Conservation (phyloP, 179 eudicot species). For the Gypsophila paniculata region DNA sequence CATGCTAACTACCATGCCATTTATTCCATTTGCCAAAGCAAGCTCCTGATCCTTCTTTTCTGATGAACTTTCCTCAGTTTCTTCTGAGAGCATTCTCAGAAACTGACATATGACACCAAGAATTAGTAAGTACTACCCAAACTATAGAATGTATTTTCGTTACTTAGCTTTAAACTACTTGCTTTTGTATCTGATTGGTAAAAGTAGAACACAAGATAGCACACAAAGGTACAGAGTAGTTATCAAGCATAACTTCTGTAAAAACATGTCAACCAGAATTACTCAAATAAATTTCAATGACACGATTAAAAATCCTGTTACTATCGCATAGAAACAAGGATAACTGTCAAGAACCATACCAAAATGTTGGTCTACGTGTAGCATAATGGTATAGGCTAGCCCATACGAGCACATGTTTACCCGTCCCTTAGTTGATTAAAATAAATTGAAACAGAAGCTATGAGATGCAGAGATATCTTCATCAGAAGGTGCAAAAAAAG, state of each 20-base stretch:
- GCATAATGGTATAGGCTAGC: background rate
- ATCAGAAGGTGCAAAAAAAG: background rate
- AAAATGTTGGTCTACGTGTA: background rate
- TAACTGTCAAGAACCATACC: background rate
- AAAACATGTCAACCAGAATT: conserved; percentile 4
- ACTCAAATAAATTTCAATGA: background rate
- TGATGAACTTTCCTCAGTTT: conserved; percentile 43
- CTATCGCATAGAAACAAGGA: background rate
- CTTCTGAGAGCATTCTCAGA: conserved; percentile 71
- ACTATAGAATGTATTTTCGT: background rate
- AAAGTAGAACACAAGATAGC: background rate
- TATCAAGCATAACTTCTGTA: background rate
- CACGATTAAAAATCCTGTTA: background rate
- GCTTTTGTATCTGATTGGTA: background rate
- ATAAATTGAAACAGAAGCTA: background rate
- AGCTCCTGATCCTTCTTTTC: conserved; percentile 48
- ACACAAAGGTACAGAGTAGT: too few species aligned
- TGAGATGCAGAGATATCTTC: background rate
- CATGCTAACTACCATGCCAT: conserved; percentile 60
- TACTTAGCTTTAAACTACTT: background rate
- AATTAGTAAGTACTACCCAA: conserved; percentile 10
- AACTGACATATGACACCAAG: conserved; percentile 44
- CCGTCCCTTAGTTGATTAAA: background rate
- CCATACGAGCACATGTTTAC: background rate
- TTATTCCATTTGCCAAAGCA: conserved; percentile 67